Evolutionary conservation across 2,329 filamentous ascomycete species (phyloP).

Genomic region (Calonectria ilicicola): DNA sequence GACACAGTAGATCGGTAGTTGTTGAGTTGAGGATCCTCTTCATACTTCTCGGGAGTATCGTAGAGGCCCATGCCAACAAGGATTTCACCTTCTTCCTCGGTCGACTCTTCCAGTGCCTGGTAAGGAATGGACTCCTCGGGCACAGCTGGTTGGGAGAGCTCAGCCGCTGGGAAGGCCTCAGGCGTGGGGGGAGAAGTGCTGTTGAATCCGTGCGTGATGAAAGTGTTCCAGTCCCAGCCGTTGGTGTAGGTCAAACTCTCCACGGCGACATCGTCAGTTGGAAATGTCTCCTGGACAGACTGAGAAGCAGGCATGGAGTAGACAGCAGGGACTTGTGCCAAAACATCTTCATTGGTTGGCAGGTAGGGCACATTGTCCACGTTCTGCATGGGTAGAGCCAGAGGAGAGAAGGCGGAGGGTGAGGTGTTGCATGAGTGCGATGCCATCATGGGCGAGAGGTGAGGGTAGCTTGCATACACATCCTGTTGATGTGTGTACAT

Average conservation of each 20-base stretch:
- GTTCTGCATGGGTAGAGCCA: conserved; percentile 60
- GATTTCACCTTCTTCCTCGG: conserved; percentile 74
- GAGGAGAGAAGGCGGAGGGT: conserved; percentile 67
- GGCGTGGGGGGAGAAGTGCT: conserved; percentile 69
- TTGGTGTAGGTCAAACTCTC: conserved; percentile 27
- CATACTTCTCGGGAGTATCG: conserved; percentile 73
- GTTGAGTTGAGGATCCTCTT: conserved; percentile 62
- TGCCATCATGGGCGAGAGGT: conserved; percentile 64
- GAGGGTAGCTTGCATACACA: conserved; percentile 53
- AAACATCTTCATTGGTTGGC: conserved; percentile 53
- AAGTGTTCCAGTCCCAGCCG: conserved; percentile 58
- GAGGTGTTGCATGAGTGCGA: conserved; percentile 71
- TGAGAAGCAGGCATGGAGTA: conserved; percentile 39
- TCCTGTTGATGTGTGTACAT: conserved; percentile 57
- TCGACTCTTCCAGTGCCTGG: conserved; percentile 60
- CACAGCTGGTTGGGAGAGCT: conserved; percentile 60
- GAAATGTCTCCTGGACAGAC: conserved; percentile 46
- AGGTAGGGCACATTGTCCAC: conserved; percentile 55
- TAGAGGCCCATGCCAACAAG: conserved; percentile 88
- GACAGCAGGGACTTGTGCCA: conserved; percentile 43
- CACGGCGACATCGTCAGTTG: conserved; percentile 32
- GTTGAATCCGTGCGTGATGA: conserved; percentile 58
- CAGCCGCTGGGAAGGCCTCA: conserved; percentile 66
- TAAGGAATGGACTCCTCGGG: conserved; percentile 64
- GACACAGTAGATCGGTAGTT: conserved; percentile 67